These are phyloP conservation scores for Kazachstania sp. DNA, from an alignment of 1,139 yeast genomes.

Conservation along the genomic window DNA sequence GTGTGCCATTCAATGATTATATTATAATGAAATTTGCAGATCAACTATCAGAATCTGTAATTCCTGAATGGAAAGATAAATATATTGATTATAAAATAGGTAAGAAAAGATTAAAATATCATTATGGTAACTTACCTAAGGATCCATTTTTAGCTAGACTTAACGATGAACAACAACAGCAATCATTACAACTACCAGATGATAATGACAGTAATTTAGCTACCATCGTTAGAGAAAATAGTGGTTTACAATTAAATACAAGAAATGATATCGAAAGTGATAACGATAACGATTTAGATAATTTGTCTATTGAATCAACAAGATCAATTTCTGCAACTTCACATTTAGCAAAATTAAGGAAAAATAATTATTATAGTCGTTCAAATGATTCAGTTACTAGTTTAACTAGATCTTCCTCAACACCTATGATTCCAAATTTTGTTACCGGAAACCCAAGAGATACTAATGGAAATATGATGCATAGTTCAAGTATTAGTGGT, in stretches of 20 bases:
- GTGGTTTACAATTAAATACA: not conserved
- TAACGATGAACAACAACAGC: not conserved
- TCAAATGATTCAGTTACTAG: conserved; percentile 4
- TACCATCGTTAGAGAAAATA: not conserved
- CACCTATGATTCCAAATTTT: conserved; percentile 2
- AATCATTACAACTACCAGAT: not conserved
- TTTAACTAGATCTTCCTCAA: conserved; percentile 3
- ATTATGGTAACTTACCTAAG: conserved; percentile 6
- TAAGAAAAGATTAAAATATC: conserved; percentile 45
- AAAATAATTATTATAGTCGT: conserved; percentile 2
- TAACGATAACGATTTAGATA: conserved; percentile 3
- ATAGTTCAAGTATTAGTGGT: not conserved
- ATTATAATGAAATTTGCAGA: conserved; percentile 50
- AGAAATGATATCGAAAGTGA: conserved; percentile 6
- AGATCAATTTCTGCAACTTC: conserved; percentile 2
- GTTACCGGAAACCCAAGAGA: not conserved
- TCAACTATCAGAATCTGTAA: conserved; percentile 48
- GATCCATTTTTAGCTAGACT: conserved; percentile 5
- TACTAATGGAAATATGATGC: not conserved
- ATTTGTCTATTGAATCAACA: conserved; percentile 3
- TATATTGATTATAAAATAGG: conserved; percentile 69
- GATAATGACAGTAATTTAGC: not conserved
- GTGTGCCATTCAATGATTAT: not conserved
- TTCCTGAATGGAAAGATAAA: conserved; percentile 83
- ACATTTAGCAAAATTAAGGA: conserved; percentile 5